phyloP scores from a whole-genome alignment of 208 protist species.

The Leishmania tropica region DNA sequence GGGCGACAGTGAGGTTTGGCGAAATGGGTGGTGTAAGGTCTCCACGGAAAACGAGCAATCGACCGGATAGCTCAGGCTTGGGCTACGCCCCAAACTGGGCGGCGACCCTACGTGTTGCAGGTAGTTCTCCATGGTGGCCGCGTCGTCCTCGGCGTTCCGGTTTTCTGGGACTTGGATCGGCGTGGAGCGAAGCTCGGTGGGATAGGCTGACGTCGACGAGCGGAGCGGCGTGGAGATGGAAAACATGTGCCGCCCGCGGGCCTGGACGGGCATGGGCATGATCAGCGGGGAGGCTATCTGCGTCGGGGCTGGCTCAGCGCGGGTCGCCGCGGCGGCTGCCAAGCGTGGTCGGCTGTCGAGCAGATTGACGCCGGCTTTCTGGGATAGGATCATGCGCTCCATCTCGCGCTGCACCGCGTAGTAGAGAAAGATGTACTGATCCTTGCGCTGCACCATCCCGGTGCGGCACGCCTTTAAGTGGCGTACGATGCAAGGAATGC shows the following conservation, averaged over 20 bases:
- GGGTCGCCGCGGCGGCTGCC: not conserved
- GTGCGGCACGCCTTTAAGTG: constrained; percentile 75
- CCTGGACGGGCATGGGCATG: constrained; percentile 18
- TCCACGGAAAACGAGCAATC: not conserved
- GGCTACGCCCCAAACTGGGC: constrained; percentile 13
- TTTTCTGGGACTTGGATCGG: constrained; percentile 15
- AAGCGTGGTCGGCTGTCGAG: constrained; percentile 36
- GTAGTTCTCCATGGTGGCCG: constrained; percentile 42
- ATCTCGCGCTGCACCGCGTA: constrained; percentile 74
- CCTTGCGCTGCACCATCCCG: constrained; percentile 84
- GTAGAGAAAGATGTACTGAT: constrained; percentile 87
- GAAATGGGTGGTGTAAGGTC: not conserved
- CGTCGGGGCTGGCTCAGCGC: constrained; percentile 9
- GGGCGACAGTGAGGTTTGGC: not conserved
- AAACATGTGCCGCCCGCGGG: not conserved
- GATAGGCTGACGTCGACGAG: not conserved
- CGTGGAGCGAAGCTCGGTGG: constrained; percentile 9
- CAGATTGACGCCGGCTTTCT: constrained; percentile 59
- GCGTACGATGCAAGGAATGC: constrained; percentile 61
- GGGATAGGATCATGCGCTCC: constrained; percentile 77
- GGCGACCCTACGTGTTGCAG: constrained; percentile 16
- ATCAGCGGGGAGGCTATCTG: constrained; percentile 23
- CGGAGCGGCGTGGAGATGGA: constrained; percentile 6
- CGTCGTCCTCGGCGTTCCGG: constrained; percentile 27
- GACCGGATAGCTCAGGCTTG: not conserved